Base-by-base conservation (phyloP, 1,284 basidiomycete species). In the Sporisorium scitamineum region DNA sequence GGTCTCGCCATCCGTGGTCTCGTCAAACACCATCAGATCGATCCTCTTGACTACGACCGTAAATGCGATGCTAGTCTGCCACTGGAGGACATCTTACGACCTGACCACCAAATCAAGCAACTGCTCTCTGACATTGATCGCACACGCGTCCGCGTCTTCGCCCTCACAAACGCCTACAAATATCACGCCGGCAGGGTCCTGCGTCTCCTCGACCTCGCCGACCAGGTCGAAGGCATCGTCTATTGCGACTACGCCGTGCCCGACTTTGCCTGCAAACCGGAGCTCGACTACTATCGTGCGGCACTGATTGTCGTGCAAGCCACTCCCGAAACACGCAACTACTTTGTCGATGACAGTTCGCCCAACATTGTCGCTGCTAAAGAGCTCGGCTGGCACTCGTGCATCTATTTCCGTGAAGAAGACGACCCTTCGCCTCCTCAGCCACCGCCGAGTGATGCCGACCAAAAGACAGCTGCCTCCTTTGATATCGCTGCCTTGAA, bases 1-100 rank as follows among this genome's bases (percentile, higher is more conserved):
- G 93, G 93, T 13, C 90, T 95, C 27, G 92, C 94, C n/a, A 87
- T 95, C 31, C 90, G 93, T 31, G 94, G 94, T 14, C 88, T 95
- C 34, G 90, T 91, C 32, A 89, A 89, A 56, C 92, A 95, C 85
- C 92, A 95, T 80, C 86, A 90, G 67, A 90, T 94, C 81, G 94
- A 95, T 85, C 92, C 93, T 9, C 85, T 95, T 61, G 94, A 95
- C 82, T 95, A 94, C 83, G 92, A 95, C 86, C 87, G 86, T 61
- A 90, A 92, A 85, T 95, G 93, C 85, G 94, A 95, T 78, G 91
- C 91, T 5, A 90, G 92, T 16, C 87, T 95, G 16, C 94, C 94
- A 4, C 88, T 95, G 11, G 94, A 95, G 80, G 88, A 91, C 1
- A 91, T 93, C 87, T 90, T 95, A 70, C 87, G 88, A 31, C 92